These are phyloP conservation scores for Vitis amurensis DNA, from an alignment of 164 flowering plant species.

Conservation along the genomic window DNA sequence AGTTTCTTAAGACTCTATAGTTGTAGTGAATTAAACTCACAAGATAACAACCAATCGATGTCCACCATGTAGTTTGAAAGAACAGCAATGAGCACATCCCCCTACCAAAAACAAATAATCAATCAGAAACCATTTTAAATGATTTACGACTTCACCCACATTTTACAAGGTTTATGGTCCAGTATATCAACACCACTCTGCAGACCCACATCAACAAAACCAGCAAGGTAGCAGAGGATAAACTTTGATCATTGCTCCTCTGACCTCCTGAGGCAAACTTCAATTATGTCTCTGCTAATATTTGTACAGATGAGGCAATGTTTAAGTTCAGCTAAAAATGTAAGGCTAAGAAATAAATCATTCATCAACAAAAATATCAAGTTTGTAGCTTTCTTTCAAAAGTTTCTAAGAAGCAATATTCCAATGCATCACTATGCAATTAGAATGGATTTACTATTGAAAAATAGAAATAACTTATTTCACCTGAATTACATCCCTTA, in stretches of 20 bases:
- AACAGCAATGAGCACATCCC: conserved; percentile 73
- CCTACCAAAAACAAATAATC: conserved; percentile 43
- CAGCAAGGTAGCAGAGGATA: background rate
- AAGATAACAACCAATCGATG: conserved; percentile 85
- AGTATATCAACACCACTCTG: background rate
- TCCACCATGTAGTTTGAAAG: conserved; percentile 99
- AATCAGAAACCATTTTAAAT: background rate
- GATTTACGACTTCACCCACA: background rate
- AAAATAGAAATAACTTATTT: background rate
- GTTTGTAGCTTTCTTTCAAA: too few relatives aligned
- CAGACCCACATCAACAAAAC: background rate
- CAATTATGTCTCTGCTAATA: background rate
- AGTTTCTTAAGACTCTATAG: too few relatives aligned
- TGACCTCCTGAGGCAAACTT: background rate
- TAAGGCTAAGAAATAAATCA: too few relatives aligned
- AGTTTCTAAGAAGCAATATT: too few relatives aligned
- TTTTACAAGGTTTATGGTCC: background rate
- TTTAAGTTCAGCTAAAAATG: background rate
- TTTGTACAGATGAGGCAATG: background rate
- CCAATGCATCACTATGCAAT: too few relatives aligned
- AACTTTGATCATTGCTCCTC: background rate
- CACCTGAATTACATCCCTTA: conserved; percentile 85
- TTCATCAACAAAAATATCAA: too few relatives aligned
- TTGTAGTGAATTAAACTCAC: conserved; percentile 39
- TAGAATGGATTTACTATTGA: too few relatives aligned